Conservation (phyloP, 2,329 filamentous ascomycete genomes). For the Helicocarpus griseus region DNA sequence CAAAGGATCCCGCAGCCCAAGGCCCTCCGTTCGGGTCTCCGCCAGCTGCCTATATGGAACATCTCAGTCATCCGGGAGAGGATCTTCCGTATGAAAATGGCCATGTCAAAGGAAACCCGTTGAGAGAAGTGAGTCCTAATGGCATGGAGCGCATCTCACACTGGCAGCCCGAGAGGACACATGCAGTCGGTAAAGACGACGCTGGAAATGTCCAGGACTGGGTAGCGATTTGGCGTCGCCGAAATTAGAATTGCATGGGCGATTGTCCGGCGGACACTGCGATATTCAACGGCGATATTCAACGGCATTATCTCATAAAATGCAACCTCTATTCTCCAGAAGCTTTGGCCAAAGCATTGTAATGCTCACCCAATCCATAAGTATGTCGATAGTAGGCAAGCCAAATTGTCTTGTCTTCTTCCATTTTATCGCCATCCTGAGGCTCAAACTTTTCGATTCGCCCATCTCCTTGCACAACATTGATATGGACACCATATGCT, state of each 20-base stretch:
- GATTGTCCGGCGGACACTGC: not conserved
- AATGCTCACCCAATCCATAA: slow-evolving; percentile 92
- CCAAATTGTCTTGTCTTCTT: slow-evolving; percentile 55
- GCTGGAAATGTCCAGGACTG: slow-evolving; percentile 33
- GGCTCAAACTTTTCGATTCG: slow-evolving; percentile 65
- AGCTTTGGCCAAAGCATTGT: slow-evolving; percentile 68
- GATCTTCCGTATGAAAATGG: slow-evolving; percentile 52
- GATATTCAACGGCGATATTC: not conserved
- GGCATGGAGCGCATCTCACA: slow-evolving; percentile 41
- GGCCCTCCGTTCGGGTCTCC: slow-evolving; percentile 67
- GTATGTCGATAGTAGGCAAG: slow-evolving; percentile 90
- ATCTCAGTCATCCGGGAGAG: slow-evolving; percentile 60
- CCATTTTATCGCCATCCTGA: slow-evolving; percentile 31
- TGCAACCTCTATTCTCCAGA: slow-evolving; percentile 13
- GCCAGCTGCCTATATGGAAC: slow-evolving; percentile 59
- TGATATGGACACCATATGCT: slow-evolving; percentile 69
- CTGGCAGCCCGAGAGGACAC: slow-evolving; percentile 48
- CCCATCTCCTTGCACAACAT: slow-evolving; percentile 74
- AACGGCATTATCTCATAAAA: not conserved
- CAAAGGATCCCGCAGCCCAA: slow-evolving; percentile 53
- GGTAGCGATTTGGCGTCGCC: slow-evolving; percentile 35
- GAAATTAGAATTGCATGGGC: slow-evolving; percentile 14
- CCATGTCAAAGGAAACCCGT: slow-evolving; percentile 39
- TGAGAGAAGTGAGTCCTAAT: slow-evolving; percentile 31
- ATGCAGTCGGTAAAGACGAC: slow-evolving; percentile 42